A percentile compares a stretch with the other conserved stretches of the same genome.
phyloP scores from a whole-genome alignment of 2,329 filamentous ascomycete genomes.

The Fusarium sp. region DNA sequence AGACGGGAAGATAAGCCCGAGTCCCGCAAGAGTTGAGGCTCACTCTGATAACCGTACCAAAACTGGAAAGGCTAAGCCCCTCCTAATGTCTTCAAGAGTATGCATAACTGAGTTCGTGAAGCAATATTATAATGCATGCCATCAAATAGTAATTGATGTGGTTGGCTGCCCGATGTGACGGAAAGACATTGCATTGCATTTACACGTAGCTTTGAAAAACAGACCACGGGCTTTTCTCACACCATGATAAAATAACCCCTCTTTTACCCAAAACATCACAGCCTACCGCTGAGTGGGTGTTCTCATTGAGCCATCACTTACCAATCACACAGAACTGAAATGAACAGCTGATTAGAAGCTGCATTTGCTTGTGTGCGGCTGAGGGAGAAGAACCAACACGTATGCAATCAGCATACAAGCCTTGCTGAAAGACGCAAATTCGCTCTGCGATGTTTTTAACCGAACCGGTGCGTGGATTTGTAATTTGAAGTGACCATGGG shows the following conservation, averaged over 20 bases:
- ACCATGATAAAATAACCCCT: not conserved
- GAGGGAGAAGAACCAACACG: not conserved
- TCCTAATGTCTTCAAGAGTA: not conserved
- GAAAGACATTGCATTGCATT: conserved; percentile 11
- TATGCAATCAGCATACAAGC: not conserved
- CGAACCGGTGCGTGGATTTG: not conserved
- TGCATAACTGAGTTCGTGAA: not conserved
- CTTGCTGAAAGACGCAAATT: not conserved
- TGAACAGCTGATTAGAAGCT: not conserved
- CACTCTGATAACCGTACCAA: no score
- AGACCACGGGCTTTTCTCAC: not conserved
- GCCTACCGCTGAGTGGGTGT: conserved; percentile 14
- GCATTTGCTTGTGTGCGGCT: not conserved
- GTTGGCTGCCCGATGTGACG: conserved; percentile 6
- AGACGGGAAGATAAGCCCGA: not conserved
- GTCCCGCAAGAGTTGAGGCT: not conserved
- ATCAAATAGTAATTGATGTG: not conserved
- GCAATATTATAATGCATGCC: conserved; percentile 3
- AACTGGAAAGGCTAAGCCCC: not conserved
- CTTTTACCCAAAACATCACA: not conserved
- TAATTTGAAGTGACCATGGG: not conserved
- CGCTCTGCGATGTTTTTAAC: not conserved
- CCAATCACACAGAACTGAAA: not conserved
- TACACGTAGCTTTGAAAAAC: not conserved
- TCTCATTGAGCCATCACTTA: not conserved